Conservation (phyloP, 2,329 filamentous ascomycete genomes). For the Colletotrichum caudatum region DNA sequence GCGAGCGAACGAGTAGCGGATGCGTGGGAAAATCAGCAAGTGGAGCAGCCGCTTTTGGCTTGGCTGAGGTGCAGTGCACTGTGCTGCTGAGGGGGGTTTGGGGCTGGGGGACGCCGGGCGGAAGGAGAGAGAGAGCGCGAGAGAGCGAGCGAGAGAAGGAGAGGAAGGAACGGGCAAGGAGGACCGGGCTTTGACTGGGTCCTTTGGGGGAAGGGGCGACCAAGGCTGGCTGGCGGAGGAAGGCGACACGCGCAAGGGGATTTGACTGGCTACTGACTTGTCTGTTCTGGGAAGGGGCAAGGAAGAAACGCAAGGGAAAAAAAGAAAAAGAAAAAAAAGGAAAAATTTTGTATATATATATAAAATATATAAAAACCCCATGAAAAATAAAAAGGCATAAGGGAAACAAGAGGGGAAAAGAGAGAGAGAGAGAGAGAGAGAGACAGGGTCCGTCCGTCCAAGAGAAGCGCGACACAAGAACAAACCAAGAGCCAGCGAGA, state of each 20-base stretch:
- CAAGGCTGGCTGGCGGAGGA: neutral
- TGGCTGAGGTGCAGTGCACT: neutral
- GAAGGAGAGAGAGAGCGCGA: neutral
- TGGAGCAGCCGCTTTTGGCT: slow-evolving; percentile 38
- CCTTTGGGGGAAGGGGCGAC: slow-evolving; percentile 4
- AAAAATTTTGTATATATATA: neutral
- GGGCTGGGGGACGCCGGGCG: slow-evolving; percentile 12
- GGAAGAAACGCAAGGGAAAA: neutral
- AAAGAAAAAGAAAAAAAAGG: neutral
- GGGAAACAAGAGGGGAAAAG: neutral
- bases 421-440: neutral
- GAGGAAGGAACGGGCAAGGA: neutral
- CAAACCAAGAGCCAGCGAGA: neutral
- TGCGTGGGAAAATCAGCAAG: slow-evolving; percentile 38
- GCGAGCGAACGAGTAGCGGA: slow-evolving; percentile 34
- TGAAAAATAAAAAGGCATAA: neutral
- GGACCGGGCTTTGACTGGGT: slow-evolving; percentile 20
- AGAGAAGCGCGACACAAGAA: slow-evolving; percentile 18
- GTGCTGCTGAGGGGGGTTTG: slow-evolving; percentile 13
- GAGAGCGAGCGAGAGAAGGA: neutral
- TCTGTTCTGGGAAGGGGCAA: neutral
- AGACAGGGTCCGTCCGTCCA: neutral
- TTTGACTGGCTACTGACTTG: neutral
- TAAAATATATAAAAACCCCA: no score
- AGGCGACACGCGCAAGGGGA: slow-evolving; percentile 16